Evolutionary conservation across 202 grass and related monocot species (phyloP), one percentile per base, ranked within the genome.

Genomic region (Panicum virgatum): DNA sequence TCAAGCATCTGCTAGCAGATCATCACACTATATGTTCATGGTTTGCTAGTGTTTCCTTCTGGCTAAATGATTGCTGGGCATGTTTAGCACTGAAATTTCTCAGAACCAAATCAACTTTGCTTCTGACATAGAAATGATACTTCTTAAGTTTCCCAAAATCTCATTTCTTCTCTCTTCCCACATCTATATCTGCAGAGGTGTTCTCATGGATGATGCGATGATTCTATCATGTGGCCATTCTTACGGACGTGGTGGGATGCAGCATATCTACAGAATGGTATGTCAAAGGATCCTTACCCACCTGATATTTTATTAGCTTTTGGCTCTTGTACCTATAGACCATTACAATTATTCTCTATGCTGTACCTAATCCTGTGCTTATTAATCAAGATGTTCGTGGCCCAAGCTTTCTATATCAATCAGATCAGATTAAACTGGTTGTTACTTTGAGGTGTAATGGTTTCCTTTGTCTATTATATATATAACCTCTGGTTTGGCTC

Each of bases 181-280:
- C 53, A 50, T 42, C 23, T 82, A 32, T 78, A 76, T 78, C 84
- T 85, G 73, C 78, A 94, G 91, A 51, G 91, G 85, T 70, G n/a
- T 79, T 83, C 91, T 97, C 48, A 97, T 97, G 89, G 89, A 90
- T 45, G 89, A 97, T 88, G 89, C 94, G 0, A 92, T 86, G 89
- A 92, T 97, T 82, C 77, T 97, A 11, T 82, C 89, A 69, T 97
- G 91, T 76, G 94, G 94, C 13, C 94, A 97, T 82, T 94, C 94
- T 53, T 97, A 86, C 9, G 94, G 91, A 84, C 90, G 72, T 82
- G 66, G 63, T 65, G 91, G 94, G 76, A 86, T 97, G 85, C 87
- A 90, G 22, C 91, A 91, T 86, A 81, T 97, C 75, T 92, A 94
- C 82, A 90, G 75, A 90, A 91, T 91, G 89, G 94, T 97, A 69